Evolutionary conservation across 768 basidiomycete species (phyloP), one percentile per base, ranked within the genome.

Genomic region (Russula emetica): DNA sequence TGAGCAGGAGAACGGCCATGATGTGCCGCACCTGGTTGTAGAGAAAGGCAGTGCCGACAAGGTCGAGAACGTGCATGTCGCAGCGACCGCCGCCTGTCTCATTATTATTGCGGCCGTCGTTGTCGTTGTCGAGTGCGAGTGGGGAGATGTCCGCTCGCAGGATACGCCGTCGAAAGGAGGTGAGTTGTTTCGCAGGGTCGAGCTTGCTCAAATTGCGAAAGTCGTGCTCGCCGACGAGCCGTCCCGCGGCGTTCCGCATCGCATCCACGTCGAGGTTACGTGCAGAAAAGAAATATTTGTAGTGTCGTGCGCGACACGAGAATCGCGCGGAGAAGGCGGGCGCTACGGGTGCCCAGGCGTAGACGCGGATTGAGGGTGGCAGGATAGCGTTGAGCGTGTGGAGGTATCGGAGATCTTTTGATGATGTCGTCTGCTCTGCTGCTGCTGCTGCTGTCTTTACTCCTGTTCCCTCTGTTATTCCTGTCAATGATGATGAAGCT

Each of bases 21-120:
- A 97, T 95, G 70, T 95, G 93, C 42, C 95, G 83, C 16, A 97
- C 95, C 78, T 97, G 95, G 75, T 98, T 93, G 75, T 94, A 98
- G 47, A 98, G 78, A 72, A 96, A 97, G 1, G 94, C 95, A 1
- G 80, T 86, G 0, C 95, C 95, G 26, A 88, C 76, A 44, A 98
- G 85, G 74, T 98, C 89, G 61, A 97, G 79, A 36, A 94, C 90
- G 68, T 85, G 85, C 71, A 83, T 77, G 36, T 70, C 76, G 45
- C 67, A 3, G 22, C 68, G 5, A 60, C 73, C 28, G 70, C 71
- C 26, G 70, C 70, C n/a, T 22, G 44, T 30, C 36, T 6, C 24
- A 16, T 24, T 24, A 24, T 26, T 26, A 45, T 22, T 11, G 22
- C n/a, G 26, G 24, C 10, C 13, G 36, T 20, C 8, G n/a, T 32